Base-by-base conservation (phyloP, 2,329 filamentous ascomycete species). In the Ceratocystis cacaofunesta region DNA sequence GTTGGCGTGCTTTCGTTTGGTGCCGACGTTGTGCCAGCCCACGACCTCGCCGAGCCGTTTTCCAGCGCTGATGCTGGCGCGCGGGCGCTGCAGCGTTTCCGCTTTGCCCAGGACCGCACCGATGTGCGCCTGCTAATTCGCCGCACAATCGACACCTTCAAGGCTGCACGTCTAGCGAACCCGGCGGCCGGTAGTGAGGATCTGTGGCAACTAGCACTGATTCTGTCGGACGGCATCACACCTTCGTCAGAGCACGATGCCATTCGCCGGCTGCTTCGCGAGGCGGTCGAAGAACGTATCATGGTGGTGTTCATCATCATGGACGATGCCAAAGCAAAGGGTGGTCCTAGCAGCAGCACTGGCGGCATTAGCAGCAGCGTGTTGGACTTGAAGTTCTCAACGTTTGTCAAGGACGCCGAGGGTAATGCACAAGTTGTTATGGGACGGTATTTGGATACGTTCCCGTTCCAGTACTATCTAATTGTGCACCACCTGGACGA, bases 221-320 rank as follows among this genome's bases (percentile, higher is more conserved):
- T 99, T 69, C 86, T 99, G 64, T 95, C 90, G 0, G 94, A 99
- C 71, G 94, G 95, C 7, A 84, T 97, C 28, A 96, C 92, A 70
- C 90, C 95, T 63, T 85, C 82, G 46, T 78, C 80, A 1, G 87
- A 92, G 61, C 92, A 97, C 74, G 89, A 91, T 19, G 81, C 84
- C 4, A 92, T 99, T 70, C 83, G 89, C 17, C 80, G 90, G 4
- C 80, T 97, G 25, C 85, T 99, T 10, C 82, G 94, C 8, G 87
- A 92, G 75, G 92, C 94, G 0, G 85, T 91, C 72, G 92, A 96
- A 74, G 90, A 96, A 76, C 82, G 91, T 17, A 95, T 99, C 73
- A 96, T 99, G 90, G 86, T 97, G 69, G 92, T 99, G 5, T 99
- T 99, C 74, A 90, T 99, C 71, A 88, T 99, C 71, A 90, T 99